Conservation (phyloP, 75 land plant species). For the Cunninghamia lanceolata region DNA sequence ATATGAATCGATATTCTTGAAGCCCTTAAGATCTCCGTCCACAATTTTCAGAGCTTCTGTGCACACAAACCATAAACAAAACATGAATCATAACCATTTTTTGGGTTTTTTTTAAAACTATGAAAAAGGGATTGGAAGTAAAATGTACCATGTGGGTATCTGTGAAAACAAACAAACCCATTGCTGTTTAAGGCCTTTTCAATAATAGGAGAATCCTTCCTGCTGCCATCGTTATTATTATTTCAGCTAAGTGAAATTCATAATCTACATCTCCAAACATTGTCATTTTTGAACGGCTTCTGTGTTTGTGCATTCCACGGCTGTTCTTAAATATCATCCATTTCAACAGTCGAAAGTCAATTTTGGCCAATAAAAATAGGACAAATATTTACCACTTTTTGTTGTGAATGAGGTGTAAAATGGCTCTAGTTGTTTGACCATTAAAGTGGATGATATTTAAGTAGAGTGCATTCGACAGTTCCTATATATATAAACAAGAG, state of each 20-base stretch:
- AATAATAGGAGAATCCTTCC: too few species aligned
- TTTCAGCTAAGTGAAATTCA: not conserved
- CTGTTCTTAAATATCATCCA: too few species aligned
- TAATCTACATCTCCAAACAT: not conserved
- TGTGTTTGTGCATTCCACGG: not conserved
- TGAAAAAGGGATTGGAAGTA: not conserved
- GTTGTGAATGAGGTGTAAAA: too few species aligned
- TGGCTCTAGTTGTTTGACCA: too few species aligned
- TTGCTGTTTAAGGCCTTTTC: too few species aligned
- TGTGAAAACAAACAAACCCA: too few species aligned
- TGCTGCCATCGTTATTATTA: not conserved
- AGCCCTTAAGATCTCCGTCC: not conserved
- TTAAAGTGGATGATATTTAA: too few species aligned
- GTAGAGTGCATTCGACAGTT: too few species aligned
- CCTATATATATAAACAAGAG: too few species aligned
- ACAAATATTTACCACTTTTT: too few species aligned
- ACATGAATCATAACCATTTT: not conserved
- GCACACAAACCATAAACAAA: not conserved
- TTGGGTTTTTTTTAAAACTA: not conserved
- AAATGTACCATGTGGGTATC: not conserved
- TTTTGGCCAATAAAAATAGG: too few species aligned
- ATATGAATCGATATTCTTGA: not conserved
- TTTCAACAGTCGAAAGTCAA: too few species aligned
- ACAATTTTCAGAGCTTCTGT: not conserved
- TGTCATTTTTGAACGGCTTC: not conserved